A percentile compares a stretch with the other conserved stretches of the same genome.
Evolutionary conservation across 306 rosid genomes (phyloP).

Genomic region (Quillaja saponaria): DNA sequence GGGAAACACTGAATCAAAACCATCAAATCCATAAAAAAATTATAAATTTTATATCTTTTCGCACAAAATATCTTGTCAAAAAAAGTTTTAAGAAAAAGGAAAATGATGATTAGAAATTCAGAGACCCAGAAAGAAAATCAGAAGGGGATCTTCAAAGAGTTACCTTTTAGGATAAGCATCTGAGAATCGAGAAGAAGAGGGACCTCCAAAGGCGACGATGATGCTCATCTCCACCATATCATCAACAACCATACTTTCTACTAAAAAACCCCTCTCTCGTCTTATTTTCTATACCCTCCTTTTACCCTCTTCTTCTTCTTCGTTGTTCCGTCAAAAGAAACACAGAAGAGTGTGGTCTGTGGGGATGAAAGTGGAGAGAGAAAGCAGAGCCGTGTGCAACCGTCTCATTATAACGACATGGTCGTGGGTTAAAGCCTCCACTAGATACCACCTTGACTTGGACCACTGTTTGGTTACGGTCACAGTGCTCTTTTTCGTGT

Average conservation of each 20-base stretch:
- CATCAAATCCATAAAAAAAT: constrained; percentile 53
- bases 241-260: constrained; percentile 57
- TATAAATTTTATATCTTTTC: not conserved
- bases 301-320: not conserved
- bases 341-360: not conserved
- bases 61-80: constrained; percentile 7
- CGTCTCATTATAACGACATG: constrained; percentile 28
- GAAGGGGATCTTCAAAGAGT: constrained; percentile 47
- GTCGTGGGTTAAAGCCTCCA: constrained; percentile 32
- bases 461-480: constrained; percentile 26
- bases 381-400: not conserved
- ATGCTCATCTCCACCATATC: constrained; percentile 63
- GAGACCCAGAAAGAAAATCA: constrained; percentile 26
- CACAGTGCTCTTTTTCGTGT: constrained; percentile 21
- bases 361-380: constrained; percentile 30
- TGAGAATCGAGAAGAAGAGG: constrained; percentile 65
- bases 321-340: constrained; percentile 13
- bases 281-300: not conserved
- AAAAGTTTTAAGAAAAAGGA: not conserved
- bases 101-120: constrained; percentile 12
- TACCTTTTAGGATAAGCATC: constrained; percentile 81
- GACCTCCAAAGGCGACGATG: constrained; percentile 54
- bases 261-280: constrained; percentile 16
- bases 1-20: constrained; percentile 60
- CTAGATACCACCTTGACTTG: constrained; percentile 28